Evolutionary conservation across 2,329 filamentous ascomycete genomes (phyloP).

Genomic region (Akanthomyces uredinophilus): DNA sequence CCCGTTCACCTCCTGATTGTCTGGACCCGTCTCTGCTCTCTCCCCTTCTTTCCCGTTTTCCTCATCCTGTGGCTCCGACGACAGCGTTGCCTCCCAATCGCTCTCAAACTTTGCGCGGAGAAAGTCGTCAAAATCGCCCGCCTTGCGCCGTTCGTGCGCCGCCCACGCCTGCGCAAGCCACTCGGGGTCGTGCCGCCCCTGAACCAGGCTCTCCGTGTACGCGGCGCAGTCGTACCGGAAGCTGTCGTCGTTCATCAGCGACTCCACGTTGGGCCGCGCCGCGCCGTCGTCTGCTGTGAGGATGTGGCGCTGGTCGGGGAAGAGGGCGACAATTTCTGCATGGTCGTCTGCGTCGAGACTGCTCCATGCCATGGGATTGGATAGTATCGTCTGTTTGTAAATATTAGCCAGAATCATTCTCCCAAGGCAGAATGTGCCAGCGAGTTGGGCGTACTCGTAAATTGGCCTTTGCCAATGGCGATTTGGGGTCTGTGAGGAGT

Average conservation of each 20-base stretch:
- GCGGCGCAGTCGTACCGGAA: slow-evolving; percentile 43
- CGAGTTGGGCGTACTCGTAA: slow-evolving; percentile 27
- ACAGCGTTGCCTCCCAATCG: slow-evolving; percentile 43
- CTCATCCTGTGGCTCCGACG: slow-evolving; percentile 18
- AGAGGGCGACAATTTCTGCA: slow-evolving; percentile 32
- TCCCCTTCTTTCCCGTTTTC: neutral
- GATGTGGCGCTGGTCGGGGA: slow-evolving; percentile 36
- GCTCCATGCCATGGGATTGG: slow-evolving; percentile 35
- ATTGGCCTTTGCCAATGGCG: slow-evolving; percentile 34
- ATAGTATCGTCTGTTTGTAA: slow-evolving; percentile 30
- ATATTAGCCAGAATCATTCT: neutral
- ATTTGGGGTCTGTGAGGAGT: slow-evolving; percentile 33
- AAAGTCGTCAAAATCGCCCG: slow-evolving; percentile 47
- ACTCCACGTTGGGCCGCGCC: slow-evolving; percentile 37
- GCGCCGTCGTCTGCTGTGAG: slow-evolving; percentile 23
- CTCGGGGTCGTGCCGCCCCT: slow-evolving; percentile 45
- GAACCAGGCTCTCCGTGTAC: slow-evolving; percentile 41
- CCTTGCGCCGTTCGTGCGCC: slow-evolving; percentile 43
- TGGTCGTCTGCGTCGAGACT: slow-evolving; percentile 29
- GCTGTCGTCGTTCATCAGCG: slow-evolving; percentile 41
- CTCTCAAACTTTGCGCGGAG: slow-evolving; percentile 40
- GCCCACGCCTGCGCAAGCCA: slow-evolving; percentile 50
- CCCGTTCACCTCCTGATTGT: too few relatives aligned
- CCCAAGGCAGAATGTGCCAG: too few relatives aligned
- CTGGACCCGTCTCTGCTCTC: too few relatives aligned